Evolutionary conservation across 2,329 filamentous ascomycete genomes (phyloP), one percentile per base, ranked within the genome.

Genomic region (Trichoderma sp.): DNA sequence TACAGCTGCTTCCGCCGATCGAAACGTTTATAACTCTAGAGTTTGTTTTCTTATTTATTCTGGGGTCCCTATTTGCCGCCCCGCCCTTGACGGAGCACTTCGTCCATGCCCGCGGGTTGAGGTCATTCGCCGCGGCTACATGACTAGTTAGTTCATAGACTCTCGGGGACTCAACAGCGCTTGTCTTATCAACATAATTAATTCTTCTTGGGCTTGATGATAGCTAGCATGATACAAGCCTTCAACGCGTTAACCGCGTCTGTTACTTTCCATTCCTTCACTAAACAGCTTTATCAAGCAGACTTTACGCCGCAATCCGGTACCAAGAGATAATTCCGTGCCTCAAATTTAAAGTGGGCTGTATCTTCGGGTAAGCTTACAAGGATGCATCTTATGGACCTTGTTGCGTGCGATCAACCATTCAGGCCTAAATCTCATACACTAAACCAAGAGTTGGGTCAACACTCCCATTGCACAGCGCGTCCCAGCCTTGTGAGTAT

Each of bases 371-470:
- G 47, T 49, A 49, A 24, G 47, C 47, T 24, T 21, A 49, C 47
- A 49, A 49, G 47, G 47, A 49, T 21, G 47, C 21, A 24, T 5
- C 47, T 49, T 24, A 24, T 49, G 43, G 19, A 6, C 40, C 19
- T 16, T 16, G 5, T 16, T 40, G 16, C 21, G 3, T 2, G 10
- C 47, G 47, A 49, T 49, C 47, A 24, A 21, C 47, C 7, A 49
- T 49, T 4, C 47, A 13, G 21, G 47, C 19, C 24, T 61, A 61
- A 3, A 64, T 6, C 10, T 64, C 61, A 64, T 40, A 64, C 16
- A 64, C 61, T 7, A 64, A 24, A 3, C 61, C 61, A 37, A 64
- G 61, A 10, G 61, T 64, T 7, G 61, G 49, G 24, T 64, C 49
- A 2, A 64, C 14, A 8, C 33, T 40, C 35, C 61, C 61, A 19